Conservation (phyloP, 1,284 basidiomycete genomes). For the Gastroboletus turbinatus region DNA sequence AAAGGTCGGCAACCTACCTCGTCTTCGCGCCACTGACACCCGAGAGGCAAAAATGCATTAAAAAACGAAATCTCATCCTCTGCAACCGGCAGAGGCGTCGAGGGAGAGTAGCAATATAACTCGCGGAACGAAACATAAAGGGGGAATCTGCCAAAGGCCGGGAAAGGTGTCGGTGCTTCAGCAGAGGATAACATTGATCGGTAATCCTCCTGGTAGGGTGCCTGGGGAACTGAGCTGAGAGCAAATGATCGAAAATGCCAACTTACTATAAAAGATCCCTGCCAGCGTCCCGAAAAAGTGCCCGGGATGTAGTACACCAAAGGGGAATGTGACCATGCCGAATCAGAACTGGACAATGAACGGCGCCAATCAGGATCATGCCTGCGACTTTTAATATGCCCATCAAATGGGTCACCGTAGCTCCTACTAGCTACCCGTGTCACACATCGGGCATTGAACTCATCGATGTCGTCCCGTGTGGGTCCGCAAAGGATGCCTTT, state of each 20-base stretch:
- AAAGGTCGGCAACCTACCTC: constrained; percentile 31
- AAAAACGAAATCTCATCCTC: constrained; percentile 27
- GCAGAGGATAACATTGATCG: constrained; percentile 34
- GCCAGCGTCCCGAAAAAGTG: constrained; percentile 46
- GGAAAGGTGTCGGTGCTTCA: constrained; percentile 36
- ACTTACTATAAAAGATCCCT: constrained; percentile 46
- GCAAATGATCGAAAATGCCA: neutral
- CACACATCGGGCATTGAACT: constrained; percentile 41
- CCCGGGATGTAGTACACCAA: constrained; percentile 39
- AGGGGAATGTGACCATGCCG: neutral
- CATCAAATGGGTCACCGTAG: constrained; percentile 26
- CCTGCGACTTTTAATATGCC: constrained; percentile 27
- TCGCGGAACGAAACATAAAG: constrained; percentile 48
- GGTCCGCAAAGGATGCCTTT: constrained; percentile 35
- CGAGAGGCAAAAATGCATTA: constrained; percentile 48
- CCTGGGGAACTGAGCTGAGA: constrained; percentile 29
- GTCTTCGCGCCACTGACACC: constrained; percentile 35
- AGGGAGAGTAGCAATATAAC: constrained; percentile 39
- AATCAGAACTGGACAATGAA: constrained; percentile 16
- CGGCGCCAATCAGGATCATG: constrained; percentile 36
- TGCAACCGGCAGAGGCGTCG: constrained; percentile 27
- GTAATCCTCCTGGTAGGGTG: constrained; percentile 38
- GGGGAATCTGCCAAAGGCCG: constrained; percentile 39
- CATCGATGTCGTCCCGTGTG: constrained; percentile 44
- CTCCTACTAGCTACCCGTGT: constrained; percentile 34